Evolutionary conservation across 768 basidiomycete genomes (phyloP).

Genomic region (Tulasnella sp.): DNA sequence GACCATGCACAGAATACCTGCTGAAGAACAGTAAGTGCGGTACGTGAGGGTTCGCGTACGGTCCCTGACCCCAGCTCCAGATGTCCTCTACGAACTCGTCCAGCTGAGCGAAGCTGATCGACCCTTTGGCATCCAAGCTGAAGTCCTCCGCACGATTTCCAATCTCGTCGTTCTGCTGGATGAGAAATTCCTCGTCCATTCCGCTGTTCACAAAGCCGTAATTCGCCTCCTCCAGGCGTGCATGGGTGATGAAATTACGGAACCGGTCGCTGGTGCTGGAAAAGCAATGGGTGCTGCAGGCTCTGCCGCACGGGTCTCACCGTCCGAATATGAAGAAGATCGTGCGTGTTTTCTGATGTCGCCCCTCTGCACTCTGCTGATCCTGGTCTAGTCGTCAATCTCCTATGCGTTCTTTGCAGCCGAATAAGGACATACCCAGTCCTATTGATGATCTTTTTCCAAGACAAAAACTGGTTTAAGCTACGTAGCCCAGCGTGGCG

Average conservation of each 20-base stretch:
- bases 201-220: constrained; percentile 79
- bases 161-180: constrained; percentile 87
- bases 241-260: constrained; percentile 84
- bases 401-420: constrained; percentile 85
- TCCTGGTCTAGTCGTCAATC: constrained; percentile 58
- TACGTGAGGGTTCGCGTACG: not conserved
- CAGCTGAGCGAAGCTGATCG: constrained; percentile 73
- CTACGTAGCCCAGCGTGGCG: constrained; percentile 52
- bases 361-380: not conserved
- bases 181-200: constrained; percentile 86
- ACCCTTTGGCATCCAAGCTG: constrained; percentile 81
- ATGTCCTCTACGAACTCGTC: constrained; percentile 74
- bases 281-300: constrained; percentile 70
- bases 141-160: constrained; percentile 74
- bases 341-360: constrained; percentile 36
- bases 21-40: constrained; percentile 61
- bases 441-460: constrained; percentile 93
- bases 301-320: constrained; percentile 48
- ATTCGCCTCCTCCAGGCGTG: constrained; percentile 73
- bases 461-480: constrained; percentile 75
- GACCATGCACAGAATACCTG: constrained; percentile 81
- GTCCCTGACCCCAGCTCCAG: constrained; percentile 28
- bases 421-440: constrained; percentile 81
- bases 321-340: constrained; percentile 85
- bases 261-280: constrained; percentile 61